A percentile compares a stretch with the other conserved stretches of the same genome.
Conservation (phyloP, 2,329 filamentous ascomycete genomes). For the Tolypocladium tropicale region DNA sequence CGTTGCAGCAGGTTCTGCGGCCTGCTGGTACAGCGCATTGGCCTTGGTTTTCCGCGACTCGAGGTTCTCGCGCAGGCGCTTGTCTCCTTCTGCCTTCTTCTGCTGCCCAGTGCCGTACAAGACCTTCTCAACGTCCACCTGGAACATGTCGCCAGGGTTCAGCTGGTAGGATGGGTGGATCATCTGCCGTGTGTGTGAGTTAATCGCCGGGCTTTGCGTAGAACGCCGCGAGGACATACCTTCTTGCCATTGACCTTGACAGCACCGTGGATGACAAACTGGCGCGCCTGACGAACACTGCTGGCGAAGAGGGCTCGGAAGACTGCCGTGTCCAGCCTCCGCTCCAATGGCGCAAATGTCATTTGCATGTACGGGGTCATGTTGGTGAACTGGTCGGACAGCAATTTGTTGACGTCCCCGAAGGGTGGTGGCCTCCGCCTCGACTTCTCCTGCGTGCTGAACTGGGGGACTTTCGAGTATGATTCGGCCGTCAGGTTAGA, state of each 20-base stretch:
- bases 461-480: conserved; percentile 19
- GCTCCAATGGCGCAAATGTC: conserved; percentile 84
- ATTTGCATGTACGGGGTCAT: conserved; percentile 91
- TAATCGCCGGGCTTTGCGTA: neutral
- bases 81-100: conserved; percentile 35
- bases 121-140: conserved; percentile 82
- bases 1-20: neutral
- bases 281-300: conserved; percentile 82
- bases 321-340: conserved; percentile 86
- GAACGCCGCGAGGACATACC: conserved; percentile 36
- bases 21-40: conserved; percentile 12
- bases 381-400: conserved; percentile 22
- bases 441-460: conserved; percentile 8
- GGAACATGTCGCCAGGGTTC: conserved; percentile 97
- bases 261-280: conserved; percentile 85
- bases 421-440: conserved; percentile 9
- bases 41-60: conserved; percentile 16
- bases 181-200: conserved; percentile 55
- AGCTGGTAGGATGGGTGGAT: conserved; percentile 82
- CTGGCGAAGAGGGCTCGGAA: conserved; percentile 91
- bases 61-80: conserved; percentile 14
- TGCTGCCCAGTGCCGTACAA: conserved; percentile 75
- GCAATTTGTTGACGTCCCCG: conserved; percentile 21
- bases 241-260: conserved; percentile 96
- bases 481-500: conserved; percentile 20